Conservation (phyloP, 2,329 filamentous ascomycete genomes). For the Diaporthe capsici region DNA sequence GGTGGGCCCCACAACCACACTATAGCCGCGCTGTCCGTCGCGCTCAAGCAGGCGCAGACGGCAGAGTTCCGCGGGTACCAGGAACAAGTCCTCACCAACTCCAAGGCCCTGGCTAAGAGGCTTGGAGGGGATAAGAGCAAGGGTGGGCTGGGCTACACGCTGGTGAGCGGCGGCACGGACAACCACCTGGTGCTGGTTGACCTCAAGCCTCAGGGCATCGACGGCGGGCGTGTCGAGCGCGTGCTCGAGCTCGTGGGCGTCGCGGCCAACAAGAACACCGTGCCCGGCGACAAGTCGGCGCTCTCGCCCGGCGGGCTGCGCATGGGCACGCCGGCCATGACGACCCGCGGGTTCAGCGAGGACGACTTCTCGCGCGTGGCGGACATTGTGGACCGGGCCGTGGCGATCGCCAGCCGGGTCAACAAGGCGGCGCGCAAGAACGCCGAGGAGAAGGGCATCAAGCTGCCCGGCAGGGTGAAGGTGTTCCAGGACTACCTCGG, state of each 20-base stretch:
- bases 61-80: constrained; percentile 96
- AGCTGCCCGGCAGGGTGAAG: constrained; percentile 74
- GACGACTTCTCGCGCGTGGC: constrained; percentile 90
- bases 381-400: constrained; percentile 86
- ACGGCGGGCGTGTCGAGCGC: constrained; percentile 90
- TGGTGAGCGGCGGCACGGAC: constrained; percentile 95
- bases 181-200: constrained; percentile 97
- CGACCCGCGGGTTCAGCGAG: constrained; percentile 90
- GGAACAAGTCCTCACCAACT: constrained; percentile 89
- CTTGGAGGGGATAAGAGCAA: constrained; percentile 78
- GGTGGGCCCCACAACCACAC: constrained; percentile 99
- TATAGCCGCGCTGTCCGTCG: constrained; percentile 94
- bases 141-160: constrained; percentile 84
- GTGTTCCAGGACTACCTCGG: constrained; percentile 78
- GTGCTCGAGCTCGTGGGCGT: constrained; percentile 94
- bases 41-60: constrained; percentile 91
- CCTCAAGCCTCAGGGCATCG: constrained; percentile 88
- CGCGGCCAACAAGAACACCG: constrained; percentile 99
- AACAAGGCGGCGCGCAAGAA: constrained; percentile 80
- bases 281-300: constrained; percentile 94
- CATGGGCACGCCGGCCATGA: constrained; percentile 98
- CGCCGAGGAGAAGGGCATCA: constrained; percentile 77
- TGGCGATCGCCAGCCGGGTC: constrained; percentile 82
- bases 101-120: constrained; percentile 84
- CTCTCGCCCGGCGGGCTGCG: constrained; percentile 93